Conservation (phyloP, 2,329 filamentous ascomycete genomes). For the Aureobasidium sp. region DNA sequence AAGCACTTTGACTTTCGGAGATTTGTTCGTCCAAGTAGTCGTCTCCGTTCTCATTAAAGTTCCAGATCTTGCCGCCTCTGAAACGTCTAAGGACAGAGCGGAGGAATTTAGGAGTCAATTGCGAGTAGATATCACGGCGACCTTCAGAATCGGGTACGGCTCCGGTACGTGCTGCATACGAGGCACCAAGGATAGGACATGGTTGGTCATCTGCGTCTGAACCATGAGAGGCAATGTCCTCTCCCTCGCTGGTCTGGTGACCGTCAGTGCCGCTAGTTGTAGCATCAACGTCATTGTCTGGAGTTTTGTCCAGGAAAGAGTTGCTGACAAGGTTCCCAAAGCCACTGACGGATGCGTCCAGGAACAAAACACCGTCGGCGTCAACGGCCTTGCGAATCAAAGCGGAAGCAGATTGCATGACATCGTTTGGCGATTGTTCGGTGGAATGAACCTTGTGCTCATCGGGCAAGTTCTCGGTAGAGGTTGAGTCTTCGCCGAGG, state of each 20-base stretch:
- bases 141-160: background rate
- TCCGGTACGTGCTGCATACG: background rate
- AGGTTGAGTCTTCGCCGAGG: background rate
- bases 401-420: conserved; percentile 42
- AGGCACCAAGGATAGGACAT: background rate
- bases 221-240: background rate
- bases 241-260: background rate
- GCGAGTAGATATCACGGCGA: background rate
- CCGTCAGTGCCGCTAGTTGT: background rate
- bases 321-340: conserved; percentile 21
- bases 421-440: background rate
- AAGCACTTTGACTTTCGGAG: background rate
- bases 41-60: conserved; percentile 25
- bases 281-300: background rate
- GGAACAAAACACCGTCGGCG: conserved; percentile 41
- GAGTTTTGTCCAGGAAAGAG: background rate
- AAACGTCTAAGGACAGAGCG: conserved; percentile 23
- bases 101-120: conserved; percentile 18
- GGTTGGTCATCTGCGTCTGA: background rate
- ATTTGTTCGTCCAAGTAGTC: conserved; percentile 25
- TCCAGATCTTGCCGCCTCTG: conserved; percentile 29
- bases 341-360: conserved; percentile 29
- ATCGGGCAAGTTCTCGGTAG: background rate
- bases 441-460: background rate
- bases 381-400: conserved; percentile 42